phyloP scores from a whole-genome alignment of 2,329 filamentous ascomycete species.

The Curvularia verruculosa region DNA sequence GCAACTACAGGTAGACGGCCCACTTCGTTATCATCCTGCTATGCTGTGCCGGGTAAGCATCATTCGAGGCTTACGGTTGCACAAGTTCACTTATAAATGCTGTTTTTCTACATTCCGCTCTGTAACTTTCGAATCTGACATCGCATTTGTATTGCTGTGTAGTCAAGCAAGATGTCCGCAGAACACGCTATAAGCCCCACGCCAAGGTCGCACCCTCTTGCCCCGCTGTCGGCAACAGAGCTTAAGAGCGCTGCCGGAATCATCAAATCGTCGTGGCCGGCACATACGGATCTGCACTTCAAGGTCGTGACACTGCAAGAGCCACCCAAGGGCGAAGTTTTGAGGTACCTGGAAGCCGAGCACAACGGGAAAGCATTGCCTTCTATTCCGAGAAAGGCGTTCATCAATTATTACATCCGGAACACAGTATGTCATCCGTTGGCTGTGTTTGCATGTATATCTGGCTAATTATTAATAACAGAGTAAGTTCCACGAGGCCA shows the following conservation, averaged over 20 bases:
- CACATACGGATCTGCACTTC: conserved; percentile 63
- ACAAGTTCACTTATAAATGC: neutral
- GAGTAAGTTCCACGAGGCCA: conserved; percentile 68
- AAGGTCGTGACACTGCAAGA: conserved; percentile 72
- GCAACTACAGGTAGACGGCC: conserved; percentile 18
- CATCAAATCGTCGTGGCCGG: conserved; percentile 62
- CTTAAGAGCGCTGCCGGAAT: conserved; percentile 59
- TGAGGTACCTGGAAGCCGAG: conserved; percentile 69
- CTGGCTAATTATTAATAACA: conserved; percentile 34
- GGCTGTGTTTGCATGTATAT: neutral
- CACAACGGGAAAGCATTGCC: conserved; percentile 60
- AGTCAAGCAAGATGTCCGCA: conserved; percentile 34
- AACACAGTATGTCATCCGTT: conserved; percentile 59
- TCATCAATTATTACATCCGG: conserved; percentile 64
- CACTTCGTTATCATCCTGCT: conserved; percentile 29
- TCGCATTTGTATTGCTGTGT: neutral
- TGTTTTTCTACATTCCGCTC: neutral
- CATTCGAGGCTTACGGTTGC: conserved; percentile 1
- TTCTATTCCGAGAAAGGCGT: conserved; percentile 60
- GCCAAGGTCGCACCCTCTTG: conserved; percentile 60
- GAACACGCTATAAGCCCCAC: conserved; percentile 34
- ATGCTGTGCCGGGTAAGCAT: conserved; percentile 12
- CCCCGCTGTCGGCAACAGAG: conserved; percentile 64
- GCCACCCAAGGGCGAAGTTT: conserved; percentile 64
- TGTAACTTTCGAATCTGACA: neutral